Base-by-base conservation (phyloP, 306 rosid species). In the Dryas drummondii region DNA sequence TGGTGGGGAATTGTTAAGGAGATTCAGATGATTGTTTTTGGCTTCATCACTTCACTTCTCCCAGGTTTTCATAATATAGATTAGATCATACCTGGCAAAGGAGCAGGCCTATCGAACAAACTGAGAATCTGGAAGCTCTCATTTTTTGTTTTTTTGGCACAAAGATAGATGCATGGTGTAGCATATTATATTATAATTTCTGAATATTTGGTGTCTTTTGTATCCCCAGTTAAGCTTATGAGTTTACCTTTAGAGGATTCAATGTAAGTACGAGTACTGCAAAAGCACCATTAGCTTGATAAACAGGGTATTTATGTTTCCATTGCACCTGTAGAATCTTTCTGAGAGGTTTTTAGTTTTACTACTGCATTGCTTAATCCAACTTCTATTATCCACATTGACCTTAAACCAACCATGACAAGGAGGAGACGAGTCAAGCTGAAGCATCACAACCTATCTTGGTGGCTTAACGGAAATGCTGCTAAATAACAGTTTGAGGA, bases 1-100 rank as follows among this genome's bases (percentile, higher is more conserved):
- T 94, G 91, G 99, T 94, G 99, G 99, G 96, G 88, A 73, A 84
- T 94, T 81, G 89, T 94, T 73, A 87, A 85, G 80, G 99, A 94
- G 84, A 84, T 94, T 71, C 97, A 92, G 81, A 90, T 94, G 97
- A 94, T 94, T 71, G 93, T 94, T 66, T 92, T 94, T 76, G 99
- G 99, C 72, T 94, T 94, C 76, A 90, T 94, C 78, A 90, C 93
- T 56, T 92, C 99, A 55, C 86, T 94, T 57, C 97, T 94, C 63
- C 99, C 99, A 12, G 99, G 97, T 51, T 92, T 94, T 82, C 99
- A 92, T 85, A 89, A 94, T 58, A 84, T 92, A 80, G 99, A 94
- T 66, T 92, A 84, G 81, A 57, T 54, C 55, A 22, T 41, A 63
- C 42, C 57, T 60, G 55, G 75, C 72, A 54, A 72, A 67, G 65